Percentiles rank a stretch among this genome's conserved stretches.
phyloP scores from a whole-genome alignment of 2,329 filamentous ascomycete species.

The Colletotrichum theobromicola region DNA sequence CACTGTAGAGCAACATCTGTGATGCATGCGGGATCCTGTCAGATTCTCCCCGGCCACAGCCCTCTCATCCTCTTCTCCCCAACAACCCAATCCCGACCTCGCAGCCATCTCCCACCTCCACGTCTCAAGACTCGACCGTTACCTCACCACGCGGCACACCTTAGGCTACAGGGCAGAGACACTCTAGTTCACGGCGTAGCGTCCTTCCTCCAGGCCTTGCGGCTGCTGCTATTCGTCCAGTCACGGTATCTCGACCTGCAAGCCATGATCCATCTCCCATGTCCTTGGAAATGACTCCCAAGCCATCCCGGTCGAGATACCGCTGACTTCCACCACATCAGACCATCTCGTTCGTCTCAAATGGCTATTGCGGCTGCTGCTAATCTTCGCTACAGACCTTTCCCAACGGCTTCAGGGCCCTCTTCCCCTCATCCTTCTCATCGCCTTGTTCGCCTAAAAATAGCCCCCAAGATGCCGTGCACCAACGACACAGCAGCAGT shows the following conservation, averaged over 20 bases:
- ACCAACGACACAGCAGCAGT: neutral
- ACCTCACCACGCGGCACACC: neutral
- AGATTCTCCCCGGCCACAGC: neutral
- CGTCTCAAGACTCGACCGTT: neutral
- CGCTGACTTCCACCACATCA: constrained; percentile 5
- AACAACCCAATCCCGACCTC: constrained; percentile 17
- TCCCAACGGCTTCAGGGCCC: neutral
- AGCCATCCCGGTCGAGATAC: neutral
- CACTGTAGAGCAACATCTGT: neutral
- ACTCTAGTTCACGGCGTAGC: neutral
- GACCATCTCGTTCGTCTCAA: constrained; percentile 16
- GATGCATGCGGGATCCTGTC: neutral
- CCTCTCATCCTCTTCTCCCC: neutral
- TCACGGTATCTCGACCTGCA: neutral
- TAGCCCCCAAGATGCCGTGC: neutral
- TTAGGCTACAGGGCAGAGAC: neutral
- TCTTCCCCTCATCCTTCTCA: neutral
- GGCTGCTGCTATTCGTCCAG: neutral
- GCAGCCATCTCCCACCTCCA: neutral
- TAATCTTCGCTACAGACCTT: neutral
- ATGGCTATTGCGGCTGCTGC: neutral
- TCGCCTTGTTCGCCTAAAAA: constrained; percentile 1
- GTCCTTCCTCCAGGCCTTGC: neutral
- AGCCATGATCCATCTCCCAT: constrained; percentile 9
- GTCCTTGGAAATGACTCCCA: constrained; percentile 1